Evolutionary conservation across 2,329 filamentous ascomycete species (phyloP), one percentile per base, ranked within the genome.

Genomic region (Colletotrichum filicis): DNA sequence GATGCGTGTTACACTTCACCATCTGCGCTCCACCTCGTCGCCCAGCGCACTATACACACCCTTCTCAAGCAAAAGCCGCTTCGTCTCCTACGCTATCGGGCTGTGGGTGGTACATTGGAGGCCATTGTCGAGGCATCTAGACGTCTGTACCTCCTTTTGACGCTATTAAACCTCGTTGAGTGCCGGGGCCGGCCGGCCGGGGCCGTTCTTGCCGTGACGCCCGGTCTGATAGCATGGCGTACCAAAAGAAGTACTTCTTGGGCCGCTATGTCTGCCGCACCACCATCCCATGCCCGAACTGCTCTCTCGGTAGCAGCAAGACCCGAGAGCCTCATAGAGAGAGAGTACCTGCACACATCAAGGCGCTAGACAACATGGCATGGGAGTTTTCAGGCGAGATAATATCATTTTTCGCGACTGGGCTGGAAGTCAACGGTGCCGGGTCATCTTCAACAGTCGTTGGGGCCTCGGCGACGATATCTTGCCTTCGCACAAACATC

Each of bases 101-200:
- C 42, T 49, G 42, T 49, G 42, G 42, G 42, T n/a, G 19, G 42
- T 49, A n/a, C 16, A 49, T n/a, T 49, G 42, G 16, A n/a, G 19
- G 42, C 42, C 19, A 19, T 49, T 7, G 19, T n/a, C 6, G 42
- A 49, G 42, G 19, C 42, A 19, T 49, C 42, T 49, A 49, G 42
- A 49, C 16, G 5, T n/a, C 19, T n/a, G 42, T 49, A 49, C 42
- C 19, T 49, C 46, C 66, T 7, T 42, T 19, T 46, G 46, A 16
- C 46, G 16, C 42, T 32, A 56, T 32, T 19, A 66, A 68, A 30
- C 26, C 32, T 35, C 46, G 22, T 55, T 68, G 35, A 57, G 16
- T n/a, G 66, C 57, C 53, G 37, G 66, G 62, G 55, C 57, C 66
- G 55, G 16, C 49, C 32, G 30, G 57, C 42, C 66, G 66, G 66